phyloP scores from a whole-genome alignment of 148 eudicot genomes.

The Pharnaceum exiguum region DNA sequence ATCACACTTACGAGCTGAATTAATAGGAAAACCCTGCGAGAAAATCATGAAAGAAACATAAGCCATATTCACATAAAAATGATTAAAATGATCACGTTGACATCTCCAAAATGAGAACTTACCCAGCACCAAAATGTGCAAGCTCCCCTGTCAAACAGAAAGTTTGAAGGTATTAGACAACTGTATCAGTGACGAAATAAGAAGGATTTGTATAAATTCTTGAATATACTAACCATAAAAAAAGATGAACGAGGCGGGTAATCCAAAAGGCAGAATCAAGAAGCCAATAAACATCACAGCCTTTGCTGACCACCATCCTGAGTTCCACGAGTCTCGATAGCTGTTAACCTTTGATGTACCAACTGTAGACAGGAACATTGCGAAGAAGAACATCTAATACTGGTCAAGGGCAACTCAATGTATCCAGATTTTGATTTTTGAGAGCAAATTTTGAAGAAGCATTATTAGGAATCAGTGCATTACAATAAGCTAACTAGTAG shows the following conservation, averaged over 20 bases:
- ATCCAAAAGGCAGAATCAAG: constrained; percentile 39
- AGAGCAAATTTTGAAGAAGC: neutral
- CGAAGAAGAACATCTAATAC: constrained; percentile 57
- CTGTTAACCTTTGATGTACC: constrained; percentile 51
- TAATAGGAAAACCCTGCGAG: constrained; percentile 69
- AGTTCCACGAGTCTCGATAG: constrained; percentile 54
- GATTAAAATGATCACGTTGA: neutral
- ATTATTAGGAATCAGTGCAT: neutral
- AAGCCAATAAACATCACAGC: constrained; percentile 38
- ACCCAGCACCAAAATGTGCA: constrained; percentile 98
- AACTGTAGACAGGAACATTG: constrained; percentile 59
- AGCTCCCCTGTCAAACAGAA: constrained; percentile 49
- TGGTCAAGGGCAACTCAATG: constrained; percentile 25
- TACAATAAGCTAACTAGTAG: neutral
- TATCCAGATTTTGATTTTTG: neutral
- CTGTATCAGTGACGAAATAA: neutral
- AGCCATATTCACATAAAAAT: neutral
- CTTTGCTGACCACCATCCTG: constrained; percentile 64
- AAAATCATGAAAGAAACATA: neutral
- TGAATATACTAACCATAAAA: constrained; percentile 51
- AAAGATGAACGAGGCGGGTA: constrained; percentile 43
- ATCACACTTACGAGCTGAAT: constrained; percentile 80
- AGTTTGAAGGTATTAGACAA: neutral
- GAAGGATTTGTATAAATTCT: neutral
- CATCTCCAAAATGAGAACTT: constrained; percentile 12